These are phyloP conservation scores for Dioscorea dumetorum DNA, from an alignment of 106 monocot species.

Conservation along the genomic window DNA sequence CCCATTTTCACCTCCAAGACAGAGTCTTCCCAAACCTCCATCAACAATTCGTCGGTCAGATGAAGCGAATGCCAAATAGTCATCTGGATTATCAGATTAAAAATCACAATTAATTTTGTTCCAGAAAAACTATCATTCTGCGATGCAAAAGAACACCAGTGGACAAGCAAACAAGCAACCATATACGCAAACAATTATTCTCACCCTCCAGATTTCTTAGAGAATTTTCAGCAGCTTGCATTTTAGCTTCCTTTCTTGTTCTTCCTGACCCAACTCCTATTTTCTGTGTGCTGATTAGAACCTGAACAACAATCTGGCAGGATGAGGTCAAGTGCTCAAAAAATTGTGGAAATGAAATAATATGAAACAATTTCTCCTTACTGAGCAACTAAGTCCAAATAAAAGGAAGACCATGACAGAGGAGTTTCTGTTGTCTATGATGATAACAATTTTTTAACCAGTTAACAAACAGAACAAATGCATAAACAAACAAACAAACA, in stretches of 20 bases:
- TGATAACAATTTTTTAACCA: neutral
- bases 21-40: constrained; percentile 15
- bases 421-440: neutral
- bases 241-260: constrained; percentile 83
- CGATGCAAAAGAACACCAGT: too few species aligned
- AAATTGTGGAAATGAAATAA: neutral
- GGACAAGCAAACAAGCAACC: neutral
- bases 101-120: too few species aligned
- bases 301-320: constrained; percentile 17
- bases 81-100: constrained; percentile 23
- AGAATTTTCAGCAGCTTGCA: constrained; percentile 79
- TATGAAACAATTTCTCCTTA: neutral
- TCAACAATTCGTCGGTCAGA: constrained; percentile 11
- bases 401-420: neutral
- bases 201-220: constrained; percentile 67
- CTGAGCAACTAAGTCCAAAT: neutral
- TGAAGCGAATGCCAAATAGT: constrained; percentile 37
- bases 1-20: constrained; percentile 43
- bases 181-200: constrained; percentile 1
- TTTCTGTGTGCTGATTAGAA: constrained; percentile 64
- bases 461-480: too few species aligned
- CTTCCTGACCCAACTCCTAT: constrained; percentile 76
- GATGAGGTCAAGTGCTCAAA: neutral
- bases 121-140: too few species aligned
- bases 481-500: too few species aligned